These are phyloP conservation scores for Davidsoniella neocaledoniae DNA, from an alignment of 2,329 filamentous ascomycete genomes.

Conservation along the genomic window DNA sequence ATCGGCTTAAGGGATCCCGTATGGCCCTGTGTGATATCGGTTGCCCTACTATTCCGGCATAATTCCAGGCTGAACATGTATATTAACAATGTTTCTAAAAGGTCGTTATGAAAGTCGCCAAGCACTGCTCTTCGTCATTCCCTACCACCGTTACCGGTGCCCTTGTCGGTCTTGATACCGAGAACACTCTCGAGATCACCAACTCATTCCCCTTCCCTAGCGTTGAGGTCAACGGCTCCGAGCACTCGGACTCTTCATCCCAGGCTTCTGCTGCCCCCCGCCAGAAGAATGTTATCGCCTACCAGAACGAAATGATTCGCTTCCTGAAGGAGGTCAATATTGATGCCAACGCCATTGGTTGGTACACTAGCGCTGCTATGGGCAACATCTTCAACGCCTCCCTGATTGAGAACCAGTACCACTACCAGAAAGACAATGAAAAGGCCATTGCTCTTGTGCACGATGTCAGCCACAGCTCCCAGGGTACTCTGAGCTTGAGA, in stretches of 20 bases:
- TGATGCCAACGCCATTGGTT: constrained; percentile 93
- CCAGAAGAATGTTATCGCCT: constrained; percentile 72
- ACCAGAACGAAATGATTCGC: constrained; percentile 95
- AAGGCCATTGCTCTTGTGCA: constrained; percentile 78
- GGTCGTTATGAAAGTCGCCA: constrained; percentile 97
- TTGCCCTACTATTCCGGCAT: not conserved
- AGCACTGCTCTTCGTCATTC: constrained; percentile 77
- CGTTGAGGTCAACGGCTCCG: constrained; percentile 50
- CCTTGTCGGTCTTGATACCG: constrained; percentile 82
- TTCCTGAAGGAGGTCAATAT: constrained; percentile 95
- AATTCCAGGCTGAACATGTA: not conserved
- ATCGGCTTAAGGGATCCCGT: constrained; percentile 14
- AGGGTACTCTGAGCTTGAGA: constrained; percentile 75
- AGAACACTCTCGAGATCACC: constrained; percentile 70
- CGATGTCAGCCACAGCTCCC: constrained; percentile 86
- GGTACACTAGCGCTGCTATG: constrained; percentile 98
- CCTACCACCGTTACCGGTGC: constrained; percentile 80
- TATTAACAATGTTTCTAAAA: constrained; percentile 20
- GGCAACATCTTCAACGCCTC: constrained; percentile 92
- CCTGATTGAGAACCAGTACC: constrained; percentile 95
- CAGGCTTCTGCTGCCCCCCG: constrained; percentile 77
- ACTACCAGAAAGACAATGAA: constrained; percentile 94
- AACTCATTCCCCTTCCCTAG: constrained; percentile 91
- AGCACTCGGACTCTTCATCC: constrained; percentile 58
- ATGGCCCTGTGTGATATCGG: not conserved